Base-by-base conservation (phyloP, 139 green algal species). In the Pycnococcus provasolii region DNA sequence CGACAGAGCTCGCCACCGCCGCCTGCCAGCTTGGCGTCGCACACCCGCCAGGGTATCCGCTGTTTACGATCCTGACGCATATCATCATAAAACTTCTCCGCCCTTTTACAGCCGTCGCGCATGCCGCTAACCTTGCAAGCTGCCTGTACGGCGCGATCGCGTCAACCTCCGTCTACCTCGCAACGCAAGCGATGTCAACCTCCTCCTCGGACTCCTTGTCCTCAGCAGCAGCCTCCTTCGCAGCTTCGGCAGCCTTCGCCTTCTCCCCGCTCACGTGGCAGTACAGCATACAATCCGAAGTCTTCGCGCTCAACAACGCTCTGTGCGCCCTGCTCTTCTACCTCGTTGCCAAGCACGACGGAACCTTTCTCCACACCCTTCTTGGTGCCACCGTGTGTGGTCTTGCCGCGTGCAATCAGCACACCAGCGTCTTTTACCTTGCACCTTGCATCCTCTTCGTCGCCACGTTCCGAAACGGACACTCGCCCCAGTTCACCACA, bases 371-470 rank as follows among this genome's bases (percentile, higher is more conserved):
- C 26, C 26, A 26, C 26, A 26, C 26, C 26, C 26, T 26, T 26
- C 26, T 26, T 54, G 66, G 66, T 45, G 45, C 66, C 9, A 60
- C 66, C 55, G 5, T 73, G 5, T 66, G 42, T 11, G 66, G 66
- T 4, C 66, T 73, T 13, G 66, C 44, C 3, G 57, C 66, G 9
- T 66, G 45, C 54, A 73, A 73, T 46, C 66, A 73, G 66, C 66
- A 73, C 57, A 73, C 66, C 2, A 58, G 59, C 43, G 44, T 66
- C 13, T 66, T 73, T 46, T 66, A 66, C 66, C 57, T 66, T 2
- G 54, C 45, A 3, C 58, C 66, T 39, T 53, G 44, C 43, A 45
- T 41, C 39, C 26, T 54, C 42, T 66, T 44, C 44, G 66, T 66
- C 4, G 11, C 26, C 26, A 26, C 26, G 26, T 26, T 26, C 26